These are phyloP conservation scores for Cocos nucifera DNA, from an alignment of 176 grass and related monocot species.

Conservation along the genomic window DNA sequence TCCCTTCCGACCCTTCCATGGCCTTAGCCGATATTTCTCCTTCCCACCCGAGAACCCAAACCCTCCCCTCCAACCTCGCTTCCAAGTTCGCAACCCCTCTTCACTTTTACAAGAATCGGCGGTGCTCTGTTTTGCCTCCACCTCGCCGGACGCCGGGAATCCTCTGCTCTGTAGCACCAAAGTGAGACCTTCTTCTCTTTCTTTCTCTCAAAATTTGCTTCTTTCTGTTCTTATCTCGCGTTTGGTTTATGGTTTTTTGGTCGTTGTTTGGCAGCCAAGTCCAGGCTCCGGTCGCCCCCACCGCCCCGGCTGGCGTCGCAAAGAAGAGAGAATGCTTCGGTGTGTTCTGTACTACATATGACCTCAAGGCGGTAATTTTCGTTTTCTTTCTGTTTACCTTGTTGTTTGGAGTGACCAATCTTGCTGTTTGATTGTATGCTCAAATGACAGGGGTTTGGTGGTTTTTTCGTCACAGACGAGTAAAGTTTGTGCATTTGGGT, in stretches of 20 bases:
- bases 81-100: conserved; percentile 15
- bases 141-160: conserved; percentile 23
- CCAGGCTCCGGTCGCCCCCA: conserved; percentile 16
- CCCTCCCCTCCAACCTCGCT: conserved; percentile 13
- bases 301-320: conserved; percentile 3
- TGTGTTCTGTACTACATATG: conserved; percentile 88
- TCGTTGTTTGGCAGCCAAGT: conserved; percentile 22
- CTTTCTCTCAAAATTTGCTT: background rate
- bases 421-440: too few species aligned
- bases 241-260: background rate
- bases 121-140: conserved; percentile 3
- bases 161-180: conserved; percentile 57
- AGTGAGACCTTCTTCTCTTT: conserved; percentile 6
- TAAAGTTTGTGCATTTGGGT: too few species aligned
- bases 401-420: too few species aligned
- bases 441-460: too few species aligned
- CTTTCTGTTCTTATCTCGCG: background rate
- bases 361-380: conserved; percentile 60
- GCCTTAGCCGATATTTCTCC: conserved; percentile 26
- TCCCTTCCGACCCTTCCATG: conserved; percentile 20
- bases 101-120: conserved; percentile 4
- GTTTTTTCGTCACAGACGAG: too few species aligned
- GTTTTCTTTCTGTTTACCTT: background rate
- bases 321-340: conserved; percentile 49
- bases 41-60: conserved; percentile 8